phyloP scores from a whole-genome alignment of 257 asterid genomes.

The Oldenlandia corymbosa region DNA sequence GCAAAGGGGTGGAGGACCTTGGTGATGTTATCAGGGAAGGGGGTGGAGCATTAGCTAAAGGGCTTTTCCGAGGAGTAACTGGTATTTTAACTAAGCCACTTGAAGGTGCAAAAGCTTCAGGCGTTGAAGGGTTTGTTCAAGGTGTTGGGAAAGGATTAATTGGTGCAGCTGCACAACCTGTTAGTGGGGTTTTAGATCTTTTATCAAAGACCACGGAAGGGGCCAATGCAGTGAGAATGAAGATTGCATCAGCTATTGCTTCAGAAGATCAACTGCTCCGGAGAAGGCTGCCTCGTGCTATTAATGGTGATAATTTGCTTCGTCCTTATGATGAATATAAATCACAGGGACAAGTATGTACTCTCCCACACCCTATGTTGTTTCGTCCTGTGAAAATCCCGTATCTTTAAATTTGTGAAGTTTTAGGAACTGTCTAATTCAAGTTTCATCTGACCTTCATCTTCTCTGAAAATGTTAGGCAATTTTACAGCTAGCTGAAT shows the following conservation, averaged over 20 bases:
- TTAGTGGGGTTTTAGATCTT: constrained; percentile 94
- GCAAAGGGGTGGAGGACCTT: constrained; percentile 93
- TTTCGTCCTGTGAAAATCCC: too few relatives aligned
- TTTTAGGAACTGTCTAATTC: neutral
- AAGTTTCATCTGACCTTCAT: too few relatives aligned
- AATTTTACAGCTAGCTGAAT: constrained; percentile 86
- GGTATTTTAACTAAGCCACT: constrained; percentile 98
- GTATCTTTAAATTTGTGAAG: neutral
- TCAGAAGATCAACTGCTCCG: constrained; percentile 97
- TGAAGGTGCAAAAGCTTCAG: constrained; percentile 99
- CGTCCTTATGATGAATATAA: constrained; percentile 85
- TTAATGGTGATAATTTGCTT: constrained; percentile 89
- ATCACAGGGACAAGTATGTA: constrained; percentile 98
- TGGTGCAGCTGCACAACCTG: constrained; percentile 99
- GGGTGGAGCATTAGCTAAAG: constrained; percentile 98
- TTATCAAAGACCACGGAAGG: constrained; percentile 98
- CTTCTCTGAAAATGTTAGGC: constrained; percentile 44
- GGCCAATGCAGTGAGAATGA: constrained; percentile 98
- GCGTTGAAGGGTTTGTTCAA: constrained; percentile 99
- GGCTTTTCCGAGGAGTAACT: constrained; percentile 91
- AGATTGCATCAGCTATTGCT: constrained; percentile 90
- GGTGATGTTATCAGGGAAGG: constrained; percentile 99
- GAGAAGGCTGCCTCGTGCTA: constrained; percentile 88
- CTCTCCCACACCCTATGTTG: too few relatives aligned
- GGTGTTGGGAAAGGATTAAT: constrained; percentile 97